Evolutionary conservation across 2,329 filamentous ascomycete species (phyloP), one percentile per base, ranked within the genome.

Genomic region (Leptographium radiaticola): DNA sequence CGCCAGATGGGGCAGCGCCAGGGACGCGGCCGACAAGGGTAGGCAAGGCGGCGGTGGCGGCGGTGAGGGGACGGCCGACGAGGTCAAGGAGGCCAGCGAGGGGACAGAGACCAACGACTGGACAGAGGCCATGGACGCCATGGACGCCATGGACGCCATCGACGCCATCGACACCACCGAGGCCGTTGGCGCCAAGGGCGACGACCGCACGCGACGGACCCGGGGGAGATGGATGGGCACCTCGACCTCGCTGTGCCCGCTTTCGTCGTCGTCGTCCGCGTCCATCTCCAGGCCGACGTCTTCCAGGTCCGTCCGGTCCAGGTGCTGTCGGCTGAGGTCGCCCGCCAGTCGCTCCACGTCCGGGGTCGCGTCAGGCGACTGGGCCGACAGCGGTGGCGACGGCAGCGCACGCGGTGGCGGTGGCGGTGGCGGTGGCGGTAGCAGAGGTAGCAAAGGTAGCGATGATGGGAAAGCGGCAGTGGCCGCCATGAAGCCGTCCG

Each of bases 311-410:
- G 25, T 25, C 25, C 25, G 25, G 5, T 43, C 49, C 9, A 57
- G 49, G 13, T 57, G 53, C 8, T 57, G 55, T 13, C 53, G 53
- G 43, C 43, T 49, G 16, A 57, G 44, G 6, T 51, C 51, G 39
- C 47, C 50, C 13, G 38, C 49, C 6, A 57, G 53, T n/a, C 48
- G 53, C 34, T 57, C 56, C n/a, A 57, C 49, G 10, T 54, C 53
- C 1, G 20, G 13, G 4, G 33, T 25, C 16, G 38, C 53, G 20
- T 18, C 18, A 10, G 43, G 34, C 18, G 56, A 52, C 13, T 43
- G 53, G 9, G 49, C 49, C 1, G 56, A 56, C n/a, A 44, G 44
- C 6, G 51, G 34, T 5, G 55, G 55, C 7, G 53, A 51, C 10
- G 25, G 49, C 15, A 42, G 49, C 1, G 38, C 25, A 5, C 16